A percentile compares a stretch with the other conserved stretches of the same genome.
These are phyloP conservation scores for Biscogniauxia marginata DNA, from an alignment of 2,329 filamentous ascomycete species.

Conservation along the genomic window DNA sequence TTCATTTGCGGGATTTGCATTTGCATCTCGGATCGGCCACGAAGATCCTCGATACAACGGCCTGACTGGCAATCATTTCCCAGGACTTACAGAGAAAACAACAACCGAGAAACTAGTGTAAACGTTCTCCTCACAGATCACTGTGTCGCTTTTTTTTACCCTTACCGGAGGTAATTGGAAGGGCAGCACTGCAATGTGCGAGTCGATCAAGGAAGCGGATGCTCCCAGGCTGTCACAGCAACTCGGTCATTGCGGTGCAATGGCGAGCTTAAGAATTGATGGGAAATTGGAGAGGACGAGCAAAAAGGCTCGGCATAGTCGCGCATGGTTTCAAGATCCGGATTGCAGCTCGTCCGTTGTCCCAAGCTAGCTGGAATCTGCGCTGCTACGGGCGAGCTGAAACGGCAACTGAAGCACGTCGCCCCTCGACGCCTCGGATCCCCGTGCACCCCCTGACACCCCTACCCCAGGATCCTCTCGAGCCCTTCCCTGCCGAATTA, in stretches of 20 bases:
- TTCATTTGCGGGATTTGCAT: neutral
- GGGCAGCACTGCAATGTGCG: neutral
- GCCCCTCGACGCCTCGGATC: constrained; percentile 17
- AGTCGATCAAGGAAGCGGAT: constrained; percentile 3
- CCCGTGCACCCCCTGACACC: constrained; percentile 10
- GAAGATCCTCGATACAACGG: constrained; percentile 7
- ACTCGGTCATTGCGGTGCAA: constrained; percentile 11
- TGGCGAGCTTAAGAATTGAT: neutral
- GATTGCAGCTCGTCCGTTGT: constrained; percentile 27
- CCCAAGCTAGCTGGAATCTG: constrained; percentile 5
- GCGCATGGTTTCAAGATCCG: constrained; percentile 31
- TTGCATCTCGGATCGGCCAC: constrained; percentile 9
- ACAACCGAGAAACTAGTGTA: neutral
- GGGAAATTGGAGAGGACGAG: constrained; percentile 7
- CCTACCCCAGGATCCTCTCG: constrained; percentile 6
- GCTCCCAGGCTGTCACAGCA: constrained; percentile 17
- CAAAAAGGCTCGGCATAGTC: constrained; percentile 18
- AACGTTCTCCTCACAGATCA: neutral
- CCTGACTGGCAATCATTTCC: neutral
- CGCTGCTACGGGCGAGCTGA: constrained; percentile 16
- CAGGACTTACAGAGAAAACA: neutral
- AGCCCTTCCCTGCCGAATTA: constrained; percentile 17
- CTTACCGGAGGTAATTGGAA: neutral
- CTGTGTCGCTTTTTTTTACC: neutral
- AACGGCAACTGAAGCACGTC: constrained; percentile 32